These are phyloP conservation scores for Pterulicium gracile DNA, from an alignment of 1,284 basidiomycete genomes.

Conservation along the genomic window DNA sequence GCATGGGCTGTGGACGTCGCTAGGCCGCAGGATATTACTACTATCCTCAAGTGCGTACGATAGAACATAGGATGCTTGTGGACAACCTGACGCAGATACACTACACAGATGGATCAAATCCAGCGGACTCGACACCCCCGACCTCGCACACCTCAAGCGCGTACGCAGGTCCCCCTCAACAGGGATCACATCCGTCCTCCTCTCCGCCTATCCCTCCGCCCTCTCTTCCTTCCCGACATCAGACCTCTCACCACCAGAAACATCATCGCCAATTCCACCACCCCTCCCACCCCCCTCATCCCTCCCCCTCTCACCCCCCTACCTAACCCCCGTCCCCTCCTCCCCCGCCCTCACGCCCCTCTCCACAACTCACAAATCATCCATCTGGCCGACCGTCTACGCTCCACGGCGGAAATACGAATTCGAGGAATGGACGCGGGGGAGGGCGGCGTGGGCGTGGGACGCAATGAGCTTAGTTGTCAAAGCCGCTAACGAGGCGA, in stretches of 20 bases:
- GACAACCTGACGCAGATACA: no score
- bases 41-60: constrained; percentile 60
- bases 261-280: constrained; percentile 17
- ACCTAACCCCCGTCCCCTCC: constrained; percentile 54
- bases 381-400: constrained; percentile 76
- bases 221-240: no score
- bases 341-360: constrained; percentile 60
- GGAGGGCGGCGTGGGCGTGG: constrained; percentile 61
- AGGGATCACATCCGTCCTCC: constrained; percentile 39
- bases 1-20: constrained; percentile 86
- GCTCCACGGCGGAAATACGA: constrained; percentile 65
- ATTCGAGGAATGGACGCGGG: constrained; percentile 54
- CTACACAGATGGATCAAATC: constrained; percentile 51
- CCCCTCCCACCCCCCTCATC: constrained; percentile 24
- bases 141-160: constrained; percentile 72
- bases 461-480: constrained; percentile 51
- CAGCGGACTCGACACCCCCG: constrained; percentile 43
- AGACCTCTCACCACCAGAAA: constrained; percentile 23
- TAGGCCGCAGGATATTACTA: constrained; percentile 48
- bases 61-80: no score
- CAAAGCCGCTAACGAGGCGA: constrained; percentile 37
- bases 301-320: constrained; percentile 34
- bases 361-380: constrained; percentile 57
- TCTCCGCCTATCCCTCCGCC: constrained; percentile 26
- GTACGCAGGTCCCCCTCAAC: constrained; percentile 47